Conservation (phyloP, 805 yeast species). For the Candida anglica region DNA sequence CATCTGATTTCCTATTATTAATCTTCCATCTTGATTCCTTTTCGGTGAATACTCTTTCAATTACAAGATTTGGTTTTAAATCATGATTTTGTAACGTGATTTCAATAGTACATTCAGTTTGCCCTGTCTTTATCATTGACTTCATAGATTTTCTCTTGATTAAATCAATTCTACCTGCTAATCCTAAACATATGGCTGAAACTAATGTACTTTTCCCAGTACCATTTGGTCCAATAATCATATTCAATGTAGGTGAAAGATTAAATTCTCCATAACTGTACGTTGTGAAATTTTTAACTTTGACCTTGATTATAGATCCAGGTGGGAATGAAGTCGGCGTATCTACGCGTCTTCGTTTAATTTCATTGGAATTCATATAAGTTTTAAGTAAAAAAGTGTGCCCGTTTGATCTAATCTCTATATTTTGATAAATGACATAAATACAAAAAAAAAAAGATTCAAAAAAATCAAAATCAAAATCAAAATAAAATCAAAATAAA, state of each 20-base stretch:
- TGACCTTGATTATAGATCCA: conserved; percentile 50
- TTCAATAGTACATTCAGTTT: conserved; percentile 42
- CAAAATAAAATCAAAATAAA: too few species aligned
- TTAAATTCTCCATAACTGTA: conserved; percentile 65
- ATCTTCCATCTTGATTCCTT: conserved; percentile 52
- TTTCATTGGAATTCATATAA: too few species aligned
- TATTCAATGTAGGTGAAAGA: conserved; percentile 78
- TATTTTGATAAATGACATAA: too few species aligned
- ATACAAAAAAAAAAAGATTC: too few species aligned
- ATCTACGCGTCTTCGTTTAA: too few species aligned
- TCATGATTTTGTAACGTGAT: conserved; percentile 43
- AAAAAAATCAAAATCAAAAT: too few species aligned
- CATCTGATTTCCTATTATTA: conserved; percentile 38
- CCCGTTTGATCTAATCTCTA: too few species aligned
- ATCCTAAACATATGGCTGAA: conserved; percentile 85
- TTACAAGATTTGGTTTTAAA: conserved; percentile 29
- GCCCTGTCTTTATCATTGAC: conserved; percentile 73
- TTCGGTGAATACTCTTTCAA: conserved; percentile 44
- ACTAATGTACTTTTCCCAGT: conserved; percentile 92
- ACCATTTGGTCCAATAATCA: conserved; percentile 96
- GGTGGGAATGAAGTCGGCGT: too few species aligned
- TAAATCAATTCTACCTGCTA: conserved; percentile 73
- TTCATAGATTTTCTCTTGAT: conserved; percentile 66
- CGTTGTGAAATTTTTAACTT: conserved; percentile 62
- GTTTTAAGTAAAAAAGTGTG: too few species aligned